phyloP scores from a whole-genome alignment of 2,329 filamentous ascomycete species.

The Xylaria sp. region DNA sequence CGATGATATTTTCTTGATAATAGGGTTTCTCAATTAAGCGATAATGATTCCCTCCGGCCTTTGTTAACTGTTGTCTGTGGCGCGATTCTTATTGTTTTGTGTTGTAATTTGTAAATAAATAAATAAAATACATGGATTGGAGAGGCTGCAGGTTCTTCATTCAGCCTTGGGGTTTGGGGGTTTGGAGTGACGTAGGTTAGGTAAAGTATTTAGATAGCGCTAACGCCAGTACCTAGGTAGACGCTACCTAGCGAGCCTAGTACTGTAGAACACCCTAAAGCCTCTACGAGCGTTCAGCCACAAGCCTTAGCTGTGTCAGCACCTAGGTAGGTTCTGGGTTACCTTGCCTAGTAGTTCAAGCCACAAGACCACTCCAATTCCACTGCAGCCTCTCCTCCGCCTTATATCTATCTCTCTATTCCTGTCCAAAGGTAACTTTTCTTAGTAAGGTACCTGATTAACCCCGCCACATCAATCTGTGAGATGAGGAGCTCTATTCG shows the following conservation, averaged over 20 bases:
- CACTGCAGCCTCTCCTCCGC: neutral
- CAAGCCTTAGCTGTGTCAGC: neutral
- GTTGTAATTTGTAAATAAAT: slow-evolving; percentile 14
- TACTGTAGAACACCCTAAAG: neutral
- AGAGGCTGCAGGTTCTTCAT: slow-evolving; percentile 36
- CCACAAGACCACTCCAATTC: slow-evolving; percentile 12
- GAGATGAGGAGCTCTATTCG: neutral
- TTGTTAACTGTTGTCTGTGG: neutral
- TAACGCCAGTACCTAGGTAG: neutral
- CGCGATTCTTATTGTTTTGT: slow-evolving; percentile 15
- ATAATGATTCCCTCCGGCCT: neutral
- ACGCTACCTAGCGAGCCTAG: too few species aligned
- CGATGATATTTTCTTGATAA: neutral
- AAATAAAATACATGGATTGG: slow-evolving; percentile 15
- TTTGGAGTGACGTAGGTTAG: slow-evolving; percentile 20
- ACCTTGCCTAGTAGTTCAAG: neutral
- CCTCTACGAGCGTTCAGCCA: slow-evolving; percentile 7
- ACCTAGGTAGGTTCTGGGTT: too few species aligned
- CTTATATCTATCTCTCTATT: neutral
- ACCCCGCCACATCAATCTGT: neutral
- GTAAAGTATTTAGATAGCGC: neutral
- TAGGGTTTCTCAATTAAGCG: neutral
- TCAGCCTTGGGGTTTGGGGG: slow-evolving; percentile 34
- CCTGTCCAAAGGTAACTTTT: neutral
- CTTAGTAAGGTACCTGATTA: too few species aligned